phyloP scores from a whole-genome alignment of 225 moss, liverwort and hornwort species.

The Pseudisothecium myosuroides region DNA sequence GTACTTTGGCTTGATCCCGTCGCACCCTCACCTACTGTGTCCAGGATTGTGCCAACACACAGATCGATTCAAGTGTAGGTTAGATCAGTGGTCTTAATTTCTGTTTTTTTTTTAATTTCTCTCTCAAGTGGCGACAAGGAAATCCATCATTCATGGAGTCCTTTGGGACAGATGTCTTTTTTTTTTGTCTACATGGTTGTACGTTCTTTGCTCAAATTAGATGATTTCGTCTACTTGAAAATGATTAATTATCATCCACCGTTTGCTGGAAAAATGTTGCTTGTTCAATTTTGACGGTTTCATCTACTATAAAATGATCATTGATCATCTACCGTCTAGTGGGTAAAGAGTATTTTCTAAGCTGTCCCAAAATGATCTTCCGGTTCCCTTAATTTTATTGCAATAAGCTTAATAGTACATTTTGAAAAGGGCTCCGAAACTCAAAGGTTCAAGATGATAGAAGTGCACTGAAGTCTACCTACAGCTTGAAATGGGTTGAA shows the following conservation, averaged over 20 bases:
- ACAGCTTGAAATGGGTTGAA: too few species aligned
- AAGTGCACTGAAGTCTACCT: too few species aligned
- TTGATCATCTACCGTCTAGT: neutral
- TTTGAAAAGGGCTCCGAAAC: too few species aligned
- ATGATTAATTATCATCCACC: too few species aligned
- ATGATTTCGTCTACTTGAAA: too few species aligned
- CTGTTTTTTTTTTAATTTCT: neutral
- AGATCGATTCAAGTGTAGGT: neutral
- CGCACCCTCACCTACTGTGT: neutral
- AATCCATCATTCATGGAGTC: neutral
- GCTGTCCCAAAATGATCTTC: too few species aligned
- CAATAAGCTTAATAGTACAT: too few species aligned
- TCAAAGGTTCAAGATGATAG: too few species aligned
- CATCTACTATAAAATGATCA: neutral
- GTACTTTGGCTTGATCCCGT: neutral
- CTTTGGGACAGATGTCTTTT: neutral
- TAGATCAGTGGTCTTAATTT: neutral
- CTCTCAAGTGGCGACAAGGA: too few species aligned
- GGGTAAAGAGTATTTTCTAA: too few species aligned
- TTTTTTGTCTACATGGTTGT: neutral
- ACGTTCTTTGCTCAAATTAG: fast-evolving
- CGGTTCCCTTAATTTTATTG: too few species aligned
- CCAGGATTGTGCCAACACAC: neutral
- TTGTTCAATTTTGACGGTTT: neutral
- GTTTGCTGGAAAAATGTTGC: too few species aligned